Conservation (phyloP, 352 stramenopile genomes). For the Elongisporangium anandrum region DNA sequence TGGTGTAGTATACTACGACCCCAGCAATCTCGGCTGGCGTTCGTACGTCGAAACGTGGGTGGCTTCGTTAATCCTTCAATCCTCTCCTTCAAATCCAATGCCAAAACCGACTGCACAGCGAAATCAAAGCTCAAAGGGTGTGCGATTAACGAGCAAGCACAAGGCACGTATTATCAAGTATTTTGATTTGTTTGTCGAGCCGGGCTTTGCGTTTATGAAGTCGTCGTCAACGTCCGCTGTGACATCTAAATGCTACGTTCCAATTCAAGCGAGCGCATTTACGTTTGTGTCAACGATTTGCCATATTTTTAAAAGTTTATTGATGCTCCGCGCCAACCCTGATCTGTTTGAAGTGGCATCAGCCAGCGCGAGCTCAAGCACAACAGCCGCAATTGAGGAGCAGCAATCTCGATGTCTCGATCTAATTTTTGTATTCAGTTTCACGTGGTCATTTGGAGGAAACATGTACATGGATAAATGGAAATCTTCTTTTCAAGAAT, state of each 20-base stretch:
- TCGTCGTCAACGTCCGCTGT: conserved; percentile 4
- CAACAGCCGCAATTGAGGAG: conserved; percentile 27
- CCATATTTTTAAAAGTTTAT: conserved; percentile 53
- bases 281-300: conserved; percentile 47
- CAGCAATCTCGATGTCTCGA: conserved; percentile 56
- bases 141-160: conserved; percentile 25
- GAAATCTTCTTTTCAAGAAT: conserved; percentile 43
- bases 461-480: conserved; percentile 41
- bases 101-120: conserved; percentile 1
- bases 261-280: conserved; percentile 43
- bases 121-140: not conserved
- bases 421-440: conserved; percentile 65
- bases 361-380: conserved; percentile 2
- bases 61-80: conserved; percentile 24
- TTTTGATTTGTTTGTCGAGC: conserved; percentile 62
- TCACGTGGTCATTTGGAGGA: conserved; percentile 67
- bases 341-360: conserved; percentile 30
- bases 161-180: conserved; percentile 40
- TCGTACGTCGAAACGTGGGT: conserved; percentile 63
- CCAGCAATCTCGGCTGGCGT: conserved; percentile 53
- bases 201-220: conserved; percentile 44
- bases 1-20: conserved; percentile 89
- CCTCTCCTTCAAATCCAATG: conserved; percentile 1
- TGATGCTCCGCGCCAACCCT: conserved; percentile 27
- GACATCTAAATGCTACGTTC: conserved; percentile 8